Conservation (phyloP, 2,329 filamentous ascomycete species). For the Tolypocladium amazonense region DNA sequence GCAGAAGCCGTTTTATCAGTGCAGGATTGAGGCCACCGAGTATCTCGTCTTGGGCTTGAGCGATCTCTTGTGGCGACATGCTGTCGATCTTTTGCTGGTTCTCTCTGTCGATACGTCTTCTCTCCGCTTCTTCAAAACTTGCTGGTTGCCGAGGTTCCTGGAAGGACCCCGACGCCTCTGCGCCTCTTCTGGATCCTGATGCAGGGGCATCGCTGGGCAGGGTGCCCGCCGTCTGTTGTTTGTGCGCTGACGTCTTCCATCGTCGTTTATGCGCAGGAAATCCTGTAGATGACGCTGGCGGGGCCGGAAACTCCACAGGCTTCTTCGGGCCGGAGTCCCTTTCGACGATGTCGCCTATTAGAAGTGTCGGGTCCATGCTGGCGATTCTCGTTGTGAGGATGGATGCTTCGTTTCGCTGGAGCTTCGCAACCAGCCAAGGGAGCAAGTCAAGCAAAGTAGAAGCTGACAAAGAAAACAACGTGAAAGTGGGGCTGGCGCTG, state of each 20-base stretch:
- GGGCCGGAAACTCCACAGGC: slow-evolving; percentile 47
- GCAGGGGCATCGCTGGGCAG: slow-evolving; percentile 5
- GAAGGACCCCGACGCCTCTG: not conserved
- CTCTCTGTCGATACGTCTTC: slow-evolving; percentile 67
- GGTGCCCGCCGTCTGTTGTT: slow-evolving; percentile 36
- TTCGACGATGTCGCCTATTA: slow-evolving; percentile 72
- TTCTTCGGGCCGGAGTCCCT: slow-evolving; percentile 49
- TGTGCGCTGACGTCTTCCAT: slow-evolving; percentile 65
- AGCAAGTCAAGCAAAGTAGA: not conserved
- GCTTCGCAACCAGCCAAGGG: not conserved
- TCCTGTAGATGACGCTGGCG: slow-evolving; percentile 43
- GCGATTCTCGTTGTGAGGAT: not conserved
- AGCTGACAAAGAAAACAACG: slow-evolving; percentile 1
- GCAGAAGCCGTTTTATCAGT: slow-evolving; percentile 66
- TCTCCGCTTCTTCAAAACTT: slow-evolving; percentile 45
- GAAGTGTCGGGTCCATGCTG: slow-evolving; percentile 34
- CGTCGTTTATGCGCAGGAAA: slow-evolving; percentile 88
- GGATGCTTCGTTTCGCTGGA: not conserved
- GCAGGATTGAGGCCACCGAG: slow-evolving; percentile 64
- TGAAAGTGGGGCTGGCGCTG: slow-evolving; percentile 1
- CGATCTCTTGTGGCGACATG: slow-evolving; percentile 78
- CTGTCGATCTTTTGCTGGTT: slow-evolving; percentile 62
- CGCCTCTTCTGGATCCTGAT: not conserved
- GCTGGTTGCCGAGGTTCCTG: not conserved
- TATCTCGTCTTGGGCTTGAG: slow-evolving; percentile 70